Evolutionary conservation across 306 rosid genomes (phyloP).

Genomic region (Arachis stenosperma): DNA sequence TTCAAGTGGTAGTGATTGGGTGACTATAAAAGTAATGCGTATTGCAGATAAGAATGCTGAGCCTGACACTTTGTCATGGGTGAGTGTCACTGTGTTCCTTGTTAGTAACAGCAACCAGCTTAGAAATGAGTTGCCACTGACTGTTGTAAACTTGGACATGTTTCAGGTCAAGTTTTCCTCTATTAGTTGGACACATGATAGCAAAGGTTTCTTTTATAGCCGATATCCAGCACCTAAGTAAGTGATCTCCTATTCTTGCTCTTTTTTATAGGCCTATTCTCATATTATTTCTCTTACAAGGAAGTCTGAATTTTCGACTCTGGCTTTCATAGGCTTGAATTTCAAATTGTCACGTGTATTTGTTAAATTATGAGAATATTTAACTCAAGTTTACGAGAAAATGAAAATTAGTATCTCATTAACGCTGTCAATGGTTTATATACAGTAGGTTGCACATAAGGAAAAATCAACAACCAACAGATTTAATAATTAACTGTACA

Average conservation of each 20-base stretch:
- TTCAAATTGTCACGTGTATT: not conserved
- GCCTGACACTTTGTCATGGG: constrained; percentile 84
- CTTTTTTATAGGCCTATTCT: not conserved
- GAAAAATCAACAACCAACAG: too few relatives aligned
- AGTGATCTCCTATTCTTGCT: constrained; percentile 40
- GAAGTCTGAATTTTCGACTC: constrained; percentile 1
- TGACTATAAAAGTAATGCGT: constrained; percentile 69
- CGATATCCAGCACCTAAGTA: constrained; percentile 95
- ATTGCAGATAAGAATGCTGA: constrained; percentile 64
- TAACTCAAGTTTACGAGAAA: too few relatives aligned
- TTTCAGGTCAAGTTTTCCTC: constrained; percentile 88
- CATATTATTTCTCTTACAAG: not conserved
- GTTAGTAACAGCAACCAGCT: not conserved
- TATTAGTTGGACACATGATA: constrained; percentile 88
- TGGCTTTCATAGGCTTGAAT: not conserved
- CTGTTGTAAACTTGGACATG: not conserved
- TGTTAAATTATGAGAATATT: not conserved
- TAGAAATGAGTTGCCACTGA: not conserved
- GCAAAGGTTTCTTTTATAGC: constrained; percentile 90
- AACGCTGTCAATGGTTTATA: too few relatives aligned
- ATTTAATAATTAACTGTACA: too few relatives aligned
- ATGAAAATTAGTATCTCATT: too few relatives aligned
- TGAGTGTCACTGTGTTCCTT: constrained; percentile 43
- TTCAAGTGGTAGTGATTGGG: constrained; percentile 95
- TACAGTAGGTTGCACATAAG: too few relatives aligned